Percentiles rank a stretch among this genome's conserved stretches.
Conservation (phyloP, 257 asterid species). For the Solanum peruvianum region DNA sequence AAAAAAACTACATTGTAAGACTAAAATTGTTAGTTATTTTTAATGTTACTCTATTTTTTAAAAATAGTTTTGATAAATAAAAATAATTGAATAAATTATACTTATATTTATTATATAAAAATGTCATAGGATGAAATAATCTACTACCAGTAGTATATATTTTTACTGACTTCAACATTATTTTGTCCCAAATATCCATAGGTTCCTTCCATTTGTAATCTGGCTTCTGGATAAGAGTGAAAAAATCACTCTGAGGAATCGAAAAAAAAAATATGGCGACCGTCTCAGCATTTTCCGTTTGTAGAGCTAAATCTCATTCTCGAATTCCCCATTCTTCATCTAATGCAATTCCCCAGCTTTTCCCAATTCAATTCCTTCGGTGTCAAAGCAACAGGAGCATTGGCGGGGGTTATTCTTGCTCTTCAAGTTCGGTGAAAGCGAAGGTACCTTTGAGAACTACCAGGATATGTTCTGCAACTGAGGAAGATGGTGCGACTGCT, state of each 20-base stretch:
- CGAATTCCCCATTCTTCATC: constrained; percentile 4
- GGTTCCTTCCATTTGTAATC: not conserved
- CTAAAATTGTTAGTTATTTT: not conserved
- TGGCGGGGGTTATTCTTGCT: constrained; percentile 2
- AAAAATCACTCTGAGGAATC: not conserved
- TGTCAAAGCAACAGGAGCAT: constrained; percentile 2
- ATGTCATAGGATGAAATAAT: not conserved
- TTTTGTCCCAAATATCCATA: not conserved
- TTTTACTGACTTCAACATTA: not conserved
- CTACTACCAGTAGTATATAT: not conserved
- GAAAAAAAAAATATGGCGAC: constrained; percentile 25
- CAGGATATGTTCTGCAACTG: constrained; percentile 30
- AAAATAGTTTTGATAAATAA: not conserved
- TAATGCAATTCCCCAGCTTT: not conserved
- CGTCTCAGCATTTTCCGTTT: constrained; percentile 26
- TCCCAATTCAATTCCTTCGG: constrained; percentile 10
- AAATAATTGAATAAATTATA: not conserved
- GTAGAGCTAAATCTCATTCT: constrained; percentile 5
- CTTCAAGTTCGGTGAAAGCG: constrained; percentile 6
- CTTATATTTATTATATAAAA: too few species aligned
- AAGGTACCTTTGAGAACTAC: constrained; percentile 10
- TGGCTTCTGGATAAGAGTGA: not conserved
- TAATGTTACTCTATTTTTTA: not conserved
- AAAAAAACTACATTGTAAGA: not conserved
- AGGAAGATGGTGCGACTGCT: constrained; percentile 19